A percentile compares a stretch with the other conserved stretches of the same genome.
Evolutionary conservation across 257 asterid genomes (phyloP).

Genomic region (Henckelia pumila): DNA sequence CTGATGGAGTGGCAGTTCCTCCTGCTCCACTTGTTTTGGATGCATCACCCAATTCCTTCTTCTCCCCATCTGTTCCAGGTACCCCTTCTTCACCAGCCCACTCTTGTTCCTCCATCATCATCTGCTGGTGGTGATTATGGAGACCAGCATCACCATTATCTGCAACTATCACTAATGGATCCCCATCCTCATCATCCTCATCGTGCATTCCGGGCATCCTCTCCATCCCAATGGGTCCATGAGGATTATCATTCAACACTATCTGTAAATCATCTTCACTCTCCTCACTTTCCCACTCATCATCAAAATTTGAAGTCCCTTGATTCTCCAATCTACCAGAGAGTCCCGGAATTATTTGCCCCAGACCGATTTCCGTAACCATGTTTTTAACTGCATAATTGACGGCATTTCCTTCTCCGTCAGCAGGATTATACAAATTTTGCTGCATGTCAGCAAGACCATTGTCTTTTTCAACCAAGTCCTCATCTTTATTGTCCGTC

Average conservation of each 20-base stretch:
- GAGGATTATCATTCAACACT: constrained; percentile 62
- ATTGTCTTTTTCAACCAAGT: constrained; percentile 44
- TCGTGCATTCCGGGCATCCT: constrained; percentile 39
- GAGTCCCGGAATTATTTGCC: constrained; percentile 60
- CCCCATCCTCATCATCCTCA: constrained; percentile 76
- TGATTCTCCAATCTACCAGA: constrained; percentile 42
- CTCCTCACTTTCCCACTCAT: constrained; percentile 69
- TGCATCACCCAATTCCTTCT: constrained; percentile 59
- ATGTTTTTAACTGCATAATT: constrained; percentile 21
- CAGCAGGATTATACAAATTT: constrained; percentile 19
- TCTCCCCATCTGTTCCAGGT: constrained; percentile 62
- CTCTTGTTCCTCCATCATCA: constrained; percentile 62
- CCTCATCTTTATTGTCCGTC: constrained; percentile 47
- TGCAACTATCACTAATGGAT: constrained; percentile 73
- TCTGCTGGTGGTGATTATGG: constrained; percentile 49
- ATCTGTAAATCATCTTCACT: constrained; percentile 79
- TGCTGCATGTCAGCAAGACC: constrained; percentile 18
- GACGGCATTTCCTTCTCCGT: constrained; percentile 23
- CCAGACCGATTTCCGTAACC: constrained; percentile 25
- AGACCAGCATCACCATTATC: constrained; percentile 57
- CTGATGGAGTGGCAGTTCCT: constrained; percentile 31
- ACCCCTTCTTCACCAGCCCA: constrained; percentile 71
- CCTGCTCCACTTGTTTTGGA: constrained; percentile 60
- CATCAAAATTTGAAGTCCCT: constrained; percentile 40
- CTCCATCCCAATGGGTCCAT: constrained; percentile 58